phyloP scores from a whole-genome alignment of 305 asterid species.

The Fraxinus angustifolia region DNA sequence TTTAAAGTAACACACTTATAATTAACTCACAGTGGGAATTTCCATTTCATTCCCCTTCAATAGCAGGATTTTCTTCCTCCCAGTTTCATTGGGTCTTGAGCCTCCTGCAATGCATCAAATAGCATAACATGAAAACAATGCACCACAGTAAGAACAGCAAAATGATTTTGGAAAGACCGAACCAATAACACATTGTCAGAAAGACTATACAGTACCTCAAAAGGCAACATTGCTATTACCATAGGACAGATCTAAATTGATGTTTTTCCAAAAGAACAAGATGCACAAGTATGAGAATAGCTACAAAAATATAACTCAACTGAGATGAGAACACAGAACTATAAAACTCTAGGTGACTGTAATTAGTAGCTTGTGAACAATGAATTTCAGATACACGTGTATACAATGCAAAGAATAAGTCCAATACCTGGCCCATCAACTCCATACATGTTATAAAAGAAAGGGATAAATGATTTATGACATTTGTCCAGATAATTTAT shows the following conservation, averaged over 20 bases:
- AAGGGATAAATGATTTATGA: not conserved
- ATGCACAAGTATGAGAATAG: not conserved
- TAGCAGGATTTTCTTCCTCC: conserved; percentile 77
- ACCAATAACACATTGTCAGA: conserved; percentile 5
- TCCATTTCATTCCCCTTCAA: conserved; percentile 79
- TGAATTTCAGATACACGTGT: not conserved
- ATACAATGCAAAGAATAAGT: not conserved
- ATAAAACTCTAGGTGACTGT: not conserved
- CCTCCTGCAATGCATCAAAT: conserved; percentile 45
- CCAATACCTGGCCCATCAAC: not conserved
- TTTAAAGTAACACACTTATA: not conserved
- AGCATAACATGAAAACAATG: conserved; percentile 23
- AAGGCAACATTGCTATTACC: conserved; percentile 3
- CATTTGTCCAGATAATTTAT: not conserved
- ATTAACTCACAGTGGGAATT: conserved; percentile 57
- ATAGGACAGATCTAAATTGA: not conserved
- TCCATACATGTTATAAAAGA: not conserved
- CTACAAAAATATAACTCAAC: not conserved
- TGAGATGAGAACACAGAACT: not conserved
- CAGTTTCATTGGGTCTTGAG: conserved; percentile 42
- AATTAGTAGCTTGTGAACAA: not conserved
- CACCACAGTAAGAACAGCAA: conserved; percentile 18
- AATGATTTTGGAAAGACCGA: not conserved
- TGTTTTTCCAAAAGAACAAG: not conserved
- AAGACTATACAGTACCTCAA: conserved; percentile 1